Conservation (phyloP, 495 filamentous ascomycete genomes). For the Penicillium chermesinum region DNA sequence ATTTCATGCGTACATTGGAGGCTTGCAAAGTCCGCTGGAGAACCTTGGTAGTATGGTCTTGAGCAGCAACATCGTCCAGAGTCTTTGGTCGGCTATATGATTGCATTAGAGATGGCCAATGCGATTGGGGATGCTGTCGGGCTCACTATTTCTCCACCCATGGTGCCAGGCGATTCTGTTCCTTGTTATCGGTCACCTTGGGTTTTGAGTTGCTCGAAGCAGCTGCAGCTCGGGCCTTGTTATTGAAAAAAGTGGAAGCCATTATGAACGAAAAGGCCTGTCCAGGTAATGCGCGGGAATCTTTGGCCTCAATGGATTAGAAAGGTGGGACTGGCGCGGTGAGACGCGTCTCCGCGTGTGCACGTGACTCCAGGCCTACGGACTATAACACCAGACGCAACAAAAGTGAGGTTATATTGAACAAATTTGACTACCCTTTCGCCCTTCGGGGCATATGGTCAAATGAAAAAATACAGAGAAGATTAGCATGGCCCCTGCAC, state of each 20-base stretch:
- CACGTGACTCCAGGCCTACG: conserved; percentile 43
- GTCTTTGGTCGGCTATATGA: conserved; percentile 77
- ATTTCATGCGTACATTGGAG: conserved; percentile 68
- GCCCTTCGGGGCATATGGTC: conserved; percentile 74
- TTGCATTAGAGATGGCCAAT: not conserved
- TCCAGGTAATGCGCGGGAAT: not conserved
- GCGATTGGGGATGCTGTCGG: not conserved
- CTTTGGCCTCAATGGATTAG: conserved; percentile 2
- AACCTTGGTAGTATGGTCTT: conserved; percentile 94
- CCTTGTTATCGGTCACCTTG: conserved; percentile 54
- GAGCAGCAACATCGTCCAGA: conserved; percentile 89
- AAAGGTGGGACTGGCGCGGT: conserved; percentile 13
- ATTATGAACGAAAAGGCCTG: conserved; percentile 28
- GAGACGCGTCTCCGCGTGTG: conserved; percentile 41
- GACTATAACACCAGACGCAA: too few relatives aligned
- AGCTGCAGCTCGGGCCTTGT: conserved; percentile 85
- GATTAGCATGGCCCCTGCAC: conserved; percentile 99
- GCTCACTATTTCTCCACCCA: conserved; percentile 99
- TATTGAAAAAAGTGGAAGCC: conserved; percentile 83
- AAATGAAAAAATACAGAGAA: conserved; percentile 85
- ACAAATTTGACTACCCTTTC: conserved; percentile 11
- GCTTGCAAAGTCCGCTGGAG: conserved; percentile 90
- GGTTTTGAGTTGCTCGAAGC: conserved; percentile 47
- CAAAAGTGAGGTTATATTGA: conserved; percentile 3
- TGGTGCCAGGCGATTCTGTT: conserved; percentile 69